Base-by-base conservation (phyloP, 768 basidiomycete species). In the Serendipita sp. region DNA sequence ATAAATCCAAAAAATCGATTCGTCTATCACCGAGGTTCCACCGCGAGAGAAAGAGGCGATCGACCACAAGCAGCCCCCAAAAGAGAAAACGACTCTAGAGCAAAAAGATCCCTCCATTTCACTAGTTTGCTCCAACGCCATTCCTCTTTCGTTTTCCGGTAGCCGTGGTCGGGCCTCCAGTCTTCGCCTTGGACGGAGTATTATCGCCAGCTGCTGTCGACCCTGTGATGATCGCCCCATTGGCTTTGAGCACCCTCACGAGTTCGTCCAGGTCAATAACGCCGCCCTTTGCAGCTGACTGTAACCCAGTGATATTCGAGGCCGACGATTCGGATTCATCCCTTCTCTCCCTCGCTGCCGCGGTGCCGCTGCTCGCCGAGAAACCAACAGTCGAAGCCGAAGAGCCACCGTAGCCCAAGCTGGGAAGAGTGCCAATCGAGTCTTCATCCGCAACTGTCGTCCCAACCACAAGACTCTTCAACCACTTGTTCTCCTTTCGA, bases 401-500 rank as follows among this genome's bases (percentile, higher is more conserved):
- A n/a, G 9, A 11, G 53, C 53, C 17, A 0, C 9, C 53, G 53
- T 24, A n/a, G n/a, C n/a, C n/a, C n/a, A n/a, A n/a, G n/a, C n/a
- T n/a, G n/a, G n/a, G n/a, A n/a, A n/a, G n/a, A n/a, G n/a, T n/a
- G n/a, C 20, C 26, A n/a, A 48, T 48, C 45, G n/a, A 28, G n/a
- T 28, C 28, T n/a, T 30, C 28, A 9, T 33, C 44, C 4, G 22
- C 44, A 17, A 31, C 31, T 5, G 24, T 11, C 16, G 33, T 30
- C 28, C 44, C 45, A 31, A 30, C 42, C 43, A 24, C 62, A 14
- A 95, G 74, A 0, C 90, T 88, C 74, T 92, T 89, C 66, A 95
- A 72, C 90, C 91, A 95, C 1, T 88, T 87, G 68, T 96, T 96
- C 75, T 96, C 92, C 63, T 88, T 78, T 53, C 90, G 78, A 58